Conservation (phyloP, 1,284 basidiomycete genomes). For the Trichosporon coremiiforme region DNA sequence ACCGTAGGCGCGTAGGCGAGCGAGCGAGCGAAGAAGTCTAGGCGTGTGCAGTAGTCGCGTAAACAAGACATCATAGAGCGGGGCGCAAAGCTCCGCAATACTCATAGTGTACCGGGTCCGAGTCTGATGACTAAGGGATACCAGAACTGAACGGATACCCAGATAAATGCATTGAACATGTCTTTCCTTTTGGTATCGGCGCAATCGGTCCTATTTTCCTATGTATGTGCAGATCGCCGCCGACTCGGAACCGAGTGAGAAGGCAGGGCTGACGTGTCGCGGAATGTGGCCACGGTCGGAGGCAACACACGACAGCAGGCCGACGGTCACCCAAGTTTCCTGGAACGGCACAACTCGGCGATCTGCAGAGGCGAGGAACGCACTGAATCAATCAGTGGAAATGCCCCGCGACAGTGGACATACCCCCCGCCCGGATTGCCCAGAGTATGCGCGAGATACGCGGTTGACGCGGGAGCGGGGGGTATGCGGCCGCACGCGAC, state of each 20-base stretch:
- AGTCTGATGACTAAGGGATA: not conserved
- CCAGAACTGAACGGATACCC: not conserved
- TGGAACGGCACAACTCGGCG: constrained; percentile 2
- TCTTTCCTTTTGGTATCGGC: not conserved
- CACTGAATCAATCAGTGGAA: not conserved
- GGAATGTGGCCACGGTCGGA: not conserved
- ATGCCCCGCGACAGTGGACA: no score
- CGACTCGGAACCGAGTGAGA: not conserved
- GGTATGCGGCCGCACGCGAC: no score
- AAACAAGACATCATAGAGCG: not conserved
- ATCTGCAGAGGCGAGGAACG: not conserved
- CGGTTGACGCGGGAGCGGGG: not conserved
- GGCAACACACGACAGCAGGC: not conserved
- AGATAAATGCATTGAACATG: not conserved
- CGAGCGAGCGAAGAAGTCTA: not conserved
- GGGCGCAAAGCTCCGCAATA: not conserved
- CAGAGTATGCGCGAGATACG: not conserved
- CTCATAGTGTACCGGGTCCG: not conserved
- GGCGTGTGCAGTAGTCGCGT: not conserved
- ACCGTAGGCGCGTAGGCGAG: no score
- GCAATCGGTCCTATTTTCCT: not conserved
- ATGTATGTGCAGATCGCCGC: not conserved
- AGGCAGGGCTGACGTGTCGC: not conserved
- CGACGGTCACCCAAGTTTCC: not conserved
- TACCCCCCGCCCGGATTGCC: no score